Conservation (phyloP, 2,329 filamentous ascomycete species). For the Sporothrix brunneoviolacea region DNA sequence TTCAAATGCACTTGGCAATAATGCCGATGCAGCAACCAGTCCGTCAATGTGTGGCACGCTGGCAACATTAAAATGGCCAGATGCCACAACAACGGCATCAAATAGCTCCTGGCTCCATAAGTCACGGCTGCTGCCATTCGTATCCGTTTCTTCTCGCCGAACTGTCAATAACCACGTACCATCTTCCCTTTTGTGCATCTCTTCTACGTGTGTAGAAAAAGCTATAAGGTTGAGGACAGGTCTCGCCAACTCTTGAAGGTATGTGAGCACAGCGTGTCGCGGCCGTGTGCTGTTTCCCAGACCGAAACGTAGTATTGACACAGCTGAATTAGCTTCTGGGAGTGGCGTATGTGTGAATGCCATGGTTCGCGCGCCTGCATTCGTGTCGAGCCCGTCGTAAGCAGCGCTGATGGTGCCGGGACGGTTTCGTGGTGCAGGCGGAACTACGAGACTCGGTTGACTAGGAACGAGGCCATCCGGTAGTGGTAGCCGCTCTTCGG, state of each 20-base stretch:
- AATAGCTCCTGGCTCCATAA: constrained; percentile 32
- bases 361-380: constrained; percentile 8
- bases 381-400: constrained; percentile 10
- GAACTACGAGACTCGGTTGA: neutral
- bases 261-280: neutral
- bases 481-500: neutral
- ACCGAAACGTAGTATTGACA: neutral
- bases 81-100: constrained; percentile 35
- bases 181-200: constrained; percentile 47
- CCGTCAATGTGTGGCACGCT: constrained; percentile 33
- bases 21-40: constrained; percentile 29
- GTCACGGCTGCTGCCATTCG: too few species aligned
- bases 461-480: neutral
- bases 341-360: constrained; percentile 12
- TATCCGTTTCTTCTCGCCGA: constrained; percentile 26
- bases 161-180: constrained; percentile 43
- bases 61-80: constrained; percentile 34
- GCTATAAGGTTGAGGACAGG: neutral
- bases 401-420: neutral
- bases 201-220: constrained; percentile 21
- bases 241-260: constrained; percentile 2
- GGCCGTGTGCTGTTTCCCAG: constrained; percentile 9
- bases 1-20: constrained; percentile 30
- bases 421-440: neutral
- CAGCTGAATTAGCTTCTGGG: constrained; percentile 4